Evolutionary conservation across 257 asterid genomes (phyloP), one percentile per base, ranked within the genome.

Genomic region (Solanum chmielewskii): DNA sequence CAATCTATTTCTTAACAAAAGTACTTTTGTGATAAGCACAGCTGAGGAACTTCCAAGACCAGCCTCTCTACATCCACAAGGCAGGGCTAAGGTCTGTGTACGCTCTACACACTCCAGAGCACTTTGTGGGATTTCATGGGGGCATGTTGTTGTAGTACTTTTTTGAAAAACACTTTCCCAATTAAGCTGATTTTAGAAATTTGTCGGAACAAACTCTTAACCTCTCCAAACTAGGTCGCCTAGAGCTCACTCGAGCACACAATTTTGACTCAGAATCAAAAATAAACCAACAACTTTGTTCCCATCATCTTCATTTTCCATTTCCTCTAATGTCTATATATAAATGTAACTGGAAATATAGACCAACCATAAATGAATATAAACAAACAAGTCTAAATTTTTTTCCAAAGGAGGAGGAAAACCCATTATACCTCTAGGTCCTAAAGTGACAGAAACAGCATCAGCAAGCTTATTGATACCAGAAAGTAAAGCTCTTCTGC

Each of bases 391-490:
- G 45, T 16, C 13, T 42, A 85, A 0, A 0, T 56, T n/a, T 49
- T 52, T 52, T 52, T 2, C 71, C 71, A 33, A 86, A 76, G 62
- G 31, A 31, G 33, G 4, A 18, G 2, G 21, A 23, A 35, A 12
- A 35, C 68, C 80, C 84, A 91, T 13, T 76, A 74, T 76, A 90
- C 99, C 99, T 93, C 89, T 96, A 86, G 99, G 99, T 85, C 99
- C 99, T 70, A 97, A 90, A 25, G 99, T 97, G 66, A 96, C 95
- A 69, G 99, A 93, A 92, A 97, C 99, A 88, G 95, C 98, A 93
- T 97, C 98, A 29, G 99, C 98, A 62, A 96, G 98, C 92, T 96
- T 96, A 91, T 95, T 94, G 90, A 97, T 93, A 68, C 99, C 99
- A 69, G 93, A 90, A 89, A 96, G 95, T 84, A 97, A 91, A 49